Evolutionary conservation across 495 filamentous ascomycete genomes (phyloP).

Genomic region (Aspergillus avenaceus): DNA sequence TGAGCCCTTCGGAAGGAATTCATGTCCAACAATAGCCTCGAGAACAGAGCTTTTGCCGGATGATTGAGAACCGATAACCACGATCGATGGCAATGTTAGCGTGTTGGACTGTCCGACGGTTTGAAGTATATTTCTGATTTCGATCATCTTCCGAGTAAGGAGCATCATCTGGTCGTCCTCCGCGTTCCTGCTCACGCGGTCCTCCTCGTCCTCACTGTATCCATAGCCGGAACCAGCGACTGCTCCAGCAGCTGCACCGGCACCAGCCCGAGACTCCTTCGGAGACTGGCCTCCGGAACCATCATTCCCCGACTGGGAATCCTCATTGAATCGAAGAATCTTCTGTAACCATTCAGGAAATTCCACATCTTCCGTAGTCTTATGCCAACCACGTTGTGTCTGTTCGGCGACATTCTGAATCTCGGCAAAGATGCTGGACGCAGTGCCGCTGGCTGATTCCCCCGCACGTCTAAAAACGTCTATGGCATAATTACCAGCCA

Average conservation of each 20-base stretch:
- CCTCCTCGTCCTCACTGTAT: conserved; percentile 65
- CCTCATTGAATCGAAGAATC: conserved; percentile 58
- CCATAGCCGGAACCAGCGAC: conserved; percentile 66
- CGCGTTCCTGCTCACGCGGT: conserved; percentile 62
- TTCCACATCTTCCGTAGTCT: conserved; percentile 72
- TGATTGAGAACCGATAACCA: conserved; percentile 97
- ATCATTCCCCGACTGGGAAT: conserved; percentile 33
- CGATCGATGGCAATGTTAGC: conserved; percentile 88
- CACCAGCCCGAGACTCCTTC: conserved; percentile 59
- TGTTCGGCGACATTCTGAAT: conserved; percentile 72
- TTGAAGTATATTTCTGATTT: conserved; percentile 88
- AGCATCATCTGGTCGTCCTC: conserved; percentile 99
- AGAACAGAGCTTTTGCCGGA: conserved; percentile 97
- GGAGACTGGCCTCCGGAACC: conserved; percentile 47
- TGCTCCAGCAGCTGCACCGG: conserved; percentile 36
- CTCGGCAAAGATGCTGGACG: conserved; percentile 60
- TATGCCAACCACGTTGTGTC: conserved; percentile 75
- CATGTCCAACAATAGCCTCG: conserved; percentile 95
- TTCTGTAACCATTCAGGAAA: conserved; percentile 84
- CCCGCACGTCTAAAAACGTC: conserved; percentile 70
- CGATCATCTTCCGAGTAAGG: conserved; percentile 98
- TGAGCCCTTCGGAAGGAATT: conserved; percentile 93
- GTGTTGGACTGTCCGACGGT: conserved; percentile 85
- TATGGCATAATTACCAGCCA: conserved; percentile 85
- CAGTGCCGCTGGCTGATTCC: conserved; percentile 62